Evolutionary conservation across 2,329 filamentous ascomycete species (phyloP), one percentile per base, ranked within the genome.

Genomic region (Camillea tinctor): DNA sequence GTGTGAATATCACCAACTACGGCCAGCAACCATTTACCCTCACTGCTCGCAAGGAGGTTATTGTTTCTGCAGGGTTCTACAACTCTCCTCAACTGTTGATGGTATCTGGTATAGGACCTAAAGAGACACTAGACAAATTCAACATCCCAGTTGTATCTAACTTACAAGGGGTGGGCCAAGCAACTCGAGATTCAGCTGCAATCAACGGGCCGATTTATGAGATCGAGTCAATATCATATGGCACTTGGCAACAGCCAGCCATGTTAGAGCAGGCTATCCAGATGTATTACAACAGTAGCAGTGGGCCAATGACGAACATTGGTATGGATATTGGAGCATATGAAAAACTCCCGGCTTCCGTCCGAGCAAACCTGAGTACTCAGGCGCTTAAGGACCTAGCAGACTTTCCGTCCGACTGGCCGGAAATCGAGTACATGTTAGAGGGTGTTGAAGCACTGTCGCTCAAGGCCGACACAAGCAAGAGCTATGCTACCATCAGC

Each of bases 131-230:
- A 9, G 44, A 65, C 9, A 50, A 59, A 19, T 65, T 80, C 65
- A 68, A 73, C 23, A 86, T 88, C 61, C 72, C 78, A 1, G 76
- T 85, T 8, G 65, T 86, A 49, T 71, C 75, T 0, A 78, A 88
- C 64, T 75, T 83, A 1, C 84, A 83, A 0, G 85, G 84, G 48
- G 84, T 89, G 6, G 86, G 86, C n/a, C 79, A 77, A 22, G 86
- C 86, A 70, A 74, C 88, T 6, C 78, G 83, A 70, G 84, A 88
- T 69, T 82, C 26, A 3, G 26, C 26, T 30, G 26, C 26, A 7
- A 30, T 30, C 26, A 30, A 30, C 26, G 26, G 26, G 26, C 26
- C 26, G 26, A 81, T 48, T 61, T 70, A 50, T 59, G 68, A 36
- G 60, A 71, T 26, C 57, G 63, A 4, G 57, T 59, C 1, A 54